Evolutionary conservation across 768 basidiomycete species (phyloP).

Genomic region (Lactarius akahatsu): DNA sequence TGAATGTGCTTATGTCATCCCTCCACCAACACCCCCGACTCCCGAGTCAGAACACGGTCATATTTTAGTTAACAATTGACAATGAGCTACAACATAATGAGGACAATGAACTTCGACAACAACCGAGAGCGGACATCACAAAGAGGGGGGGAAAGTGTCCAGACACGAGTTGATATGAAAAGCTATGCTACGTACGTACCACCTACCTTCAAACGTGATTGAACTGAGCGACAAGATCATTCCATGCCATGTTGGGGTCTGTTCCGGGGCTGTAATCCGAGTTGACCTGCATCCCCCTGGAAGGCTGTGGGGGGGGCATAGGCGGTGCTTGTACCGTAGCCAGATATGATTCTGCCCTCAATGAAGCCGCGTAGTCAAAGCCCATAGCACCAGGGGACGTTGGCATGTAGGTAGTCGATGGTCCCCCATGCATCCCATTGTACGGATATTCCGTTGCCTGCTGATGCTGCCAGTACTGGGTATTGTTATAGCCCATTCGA

Average conservation of each 20-base stretch:
- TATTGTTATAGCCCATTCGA: slow-evolving; percentile 25
- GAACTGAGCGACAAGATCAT: slow-evolving; percentile 30
- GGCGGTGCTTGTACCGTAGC: slow-evolving; percentile 11
- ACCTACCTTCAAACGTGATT: slow-evolving; percentile 27
- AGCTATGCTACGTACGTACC: background rate
- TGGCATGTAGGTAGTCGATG: slow-evolving; percentile 16
- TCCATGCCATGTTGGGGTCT: slow-evolving; percentile 30
- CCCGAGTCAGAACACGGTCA: slow-evolving; percentile 9
- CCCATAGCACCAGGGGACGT: slow-evolving; percentile 25
- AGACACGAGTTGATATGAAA: background rate
- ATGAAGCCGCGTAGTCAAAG: slow-evolving; percentile 29
- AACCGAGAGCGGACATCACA: background rate
- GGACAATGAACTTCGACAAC: slow-evolving; percentile 15
- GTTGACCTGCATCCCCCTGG: slow-evolving; percentile 21
- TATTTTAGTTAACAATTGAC: slow-evolving; percentile 13
- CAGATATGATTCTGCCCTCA: slow-evolving; percentile 27
- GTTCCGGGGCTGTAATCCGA: slow-evolving; percentile 25
- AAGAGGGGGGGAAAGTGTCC: slow-evolving; percentile 2
- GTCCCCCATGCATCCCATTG: slow-evolving; percentile 17
- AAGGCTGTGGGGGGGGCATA: slow-evolving; percentile 15
- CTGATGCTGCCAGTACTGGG: slow-evolving; percentile 28
- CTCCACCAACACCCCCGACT: background rate
- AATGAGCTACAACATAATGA: slow-evolving; percentile 25
- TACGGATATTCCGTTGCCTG: slow-evolving; percentile 23
- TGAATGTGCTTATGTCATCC: slow-evolving; percentile 13